A percentile compares a stretch with the other conserved stretches of the same genome.
These are phyloP conservation scores for Nepenthes mirabilis DNA, from an alignment of 148 eudicot genomes.

Conservation along the genomic window DNA sequence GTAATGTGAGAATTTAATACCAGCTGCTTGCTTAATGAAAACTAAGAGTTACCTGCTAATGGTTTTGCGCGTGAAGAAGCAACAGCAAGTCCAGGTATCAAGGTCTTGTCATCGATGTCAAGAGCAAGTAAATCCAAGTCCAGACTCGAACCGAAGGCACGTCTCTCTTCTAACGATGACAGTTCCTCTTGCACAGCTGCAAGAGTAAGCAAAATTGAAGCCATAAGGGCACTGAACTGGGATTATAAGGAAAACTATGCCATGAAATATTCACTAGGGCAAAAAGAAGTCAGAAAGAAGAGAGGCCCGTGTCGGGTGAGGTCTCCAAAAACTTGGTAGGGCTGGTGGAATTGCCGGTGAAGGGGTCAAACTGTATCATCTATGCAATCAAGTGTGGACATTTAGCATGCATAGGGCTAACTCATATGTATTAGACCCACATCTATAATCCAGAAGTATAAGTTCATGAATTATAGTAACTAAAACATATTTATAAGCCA, in stretches of 20 bases:
- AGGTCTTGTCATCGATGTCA: slow-evolving; percentile 64
- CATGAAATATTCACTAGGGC: neutral
- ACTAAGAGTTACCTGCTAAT: slow-evolving; percentile 58
- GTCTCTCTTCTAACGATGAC: slow-evolving; percentile 36
- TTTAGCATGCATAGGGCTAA: too few species aligned
- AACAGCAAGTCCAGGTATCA: slow-evolving; percentile 92
- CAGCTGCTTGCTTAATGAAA: neutral
- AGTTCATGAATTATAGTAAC: too few species aligned
- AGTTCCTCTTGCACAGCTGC: slow-evolving; percentile 67
- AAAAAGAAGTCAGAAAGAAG: neutral
- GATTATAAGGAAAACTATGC: neutral
- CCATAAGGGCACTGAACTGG: neutral
- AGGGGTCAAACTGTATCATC: too few species aligned
- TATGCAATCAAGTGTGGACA: too few species aligned
- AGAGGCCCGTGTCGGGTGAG: too few species aligned
- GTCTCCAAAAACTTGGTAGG: too few species aligned
- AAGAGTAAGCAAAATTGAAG: slow-evolving; percentile 2
- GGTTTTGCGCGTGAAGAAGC: slow-evolving; percentile 85
- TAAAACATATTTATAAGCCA: too few species aligned
- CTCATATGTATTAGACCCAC: too few species aligned
- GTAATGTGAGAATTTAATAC: neutral
- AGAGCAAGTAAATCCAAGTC: slow-evolving; percentile 89
- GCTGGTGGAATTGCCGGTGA: too few species aligned
- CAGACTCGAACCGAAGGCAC: slow-evolving; percentile 62
- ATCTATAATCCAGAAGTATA: too few species aligned